Conservation (phyloP, 805 yeast genomes). For the Blastobotrys parvus region DNA sequence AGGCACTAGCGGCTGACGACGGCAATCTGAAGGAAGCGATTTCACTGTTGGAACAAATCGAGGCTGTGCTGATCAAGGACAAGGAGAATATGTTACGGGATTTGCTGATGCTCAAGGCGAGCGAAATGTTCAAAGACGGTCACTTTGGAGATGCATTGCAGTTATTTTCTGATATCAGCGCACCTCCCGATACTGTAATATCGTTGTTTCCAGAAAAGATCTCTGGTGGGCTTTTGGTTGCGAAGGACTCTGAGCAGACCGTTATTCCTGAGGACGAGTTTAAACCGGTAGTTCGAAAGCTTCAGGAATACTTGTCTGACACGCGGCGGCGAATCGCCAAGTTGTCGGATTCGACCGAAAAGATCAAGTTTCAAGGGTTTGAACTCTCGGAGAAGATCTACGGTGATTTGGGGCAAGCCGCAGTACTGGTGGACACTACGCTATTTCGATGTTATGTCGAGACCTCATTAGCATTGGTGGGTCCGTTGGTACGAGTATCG, state of each 20-base stretch:
- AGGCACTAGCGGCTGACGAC: slow-evolving; percentile 18
- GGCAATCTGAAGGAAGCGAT: slow-evolving; percentile 38
- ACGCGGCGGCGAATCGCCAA: slow-evolving; percentile 38
- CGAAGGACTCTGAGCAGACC: not conserved
- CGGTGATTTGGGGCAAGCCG: slow-evolving; percentile 29
- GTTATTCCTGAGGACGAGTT: slow-evolving; percentile 1
- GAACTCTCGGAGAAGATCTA: slow-evolving; percentile 21
- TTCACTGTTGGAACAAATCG: slow-evolving; percentile 30
- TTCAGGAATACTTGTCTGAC: slow-evolving; percentile 41
- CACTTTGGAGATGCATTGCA: slow-evolving; percentile 33
- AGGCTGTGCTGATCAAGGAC: slow-evolving; percentile 21
- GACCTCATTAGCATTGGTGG: slow-evolving; percentile 65
- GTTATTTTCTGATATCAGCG: slow-evolving; percentile 45
- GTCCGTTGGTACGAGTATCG: slow-evolving; percentile 69
- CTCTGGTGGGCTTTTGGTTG: not conserved
- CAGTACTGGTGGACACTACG: slow-evolving; percentile 59
- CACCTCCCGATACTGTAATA: slow-evolving; percentile 50
- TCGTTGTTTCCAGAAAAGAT: slow-evolving; percentile 34
- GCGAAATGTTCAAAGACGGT: slow-evolving; percentile 25
- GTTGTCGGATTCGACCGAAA: slow-evolving; percentile 13
- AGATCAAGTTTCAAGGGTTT: slow-evolving; percentile 16
- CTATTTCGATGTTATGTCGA: slow-evolving; percentile 65
- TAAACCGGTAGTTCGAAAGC: slow-evolving; percentile 21
- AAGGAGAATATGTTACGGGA: slow-evolving; percentile 34
- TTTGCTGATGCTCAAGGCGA: slow-evolving; percentile 36